Conservation (phyloP, 768 basidiomycete species). For the Tulasnella sp. region DNA sequence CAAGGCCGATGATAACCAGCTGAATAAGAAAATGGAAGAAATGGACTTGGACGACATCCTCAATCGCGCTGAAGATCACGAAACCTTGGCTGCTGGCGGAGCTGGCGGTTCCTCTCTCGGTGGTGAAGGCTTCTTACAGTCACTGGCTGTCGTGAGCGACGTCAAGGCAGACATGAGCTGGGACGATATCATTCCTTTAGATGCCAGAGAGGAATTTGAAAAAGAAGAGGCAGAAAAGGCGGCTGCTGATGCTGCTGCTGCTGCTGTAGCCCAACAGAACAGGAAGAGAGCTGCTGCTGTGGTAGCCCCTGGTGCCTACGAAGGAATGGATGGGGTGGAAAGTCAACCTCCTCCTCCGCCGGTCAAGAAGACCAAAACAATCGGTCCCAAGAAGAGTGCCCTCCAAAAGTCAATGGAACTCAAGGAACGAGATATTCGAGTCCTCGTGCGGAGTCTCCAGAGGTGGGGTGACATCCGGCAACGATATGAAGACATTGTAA, state of each 20-base stretch:
- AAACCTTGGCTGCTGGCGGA: conserved; percentile 70
- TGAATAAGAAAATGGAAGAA: conserved; percentile 92
- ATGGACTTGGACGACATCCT: conserved; percentile 99
- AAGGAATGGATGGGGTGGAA: conserved; percentile 86
- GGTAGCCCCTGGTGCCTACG: conserved; percentile 53
- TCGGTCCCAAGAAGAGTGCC: conserved; percentile 72
- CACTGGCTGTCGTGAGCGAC: conserved; percentile 92
- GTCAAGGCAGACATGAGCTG: conserved; percentile 98
- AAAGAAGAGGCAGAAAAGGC: conserved; percentile 65
- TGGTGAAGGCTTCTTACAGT: conserved; percentile 90
- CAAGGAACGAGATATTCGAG: conserved; percentile 94
- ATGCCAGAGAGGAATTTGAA: conserved; percentile 75
- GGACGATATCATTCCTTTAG: conserved; percentile 97
- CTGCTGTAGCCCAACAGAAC: conserved; percentile 45
- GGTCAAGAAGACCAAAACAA: conserved; percentile 58
- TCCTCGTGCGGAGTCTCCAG: conserved; percentile 85
- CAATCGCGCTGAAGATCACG: conserved; percentile 92
- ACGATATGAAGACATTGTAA: conserved; percentile 86
- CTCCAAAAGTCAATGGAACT: conserved; percentile 92
- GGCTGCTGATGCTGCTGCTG: conserved; percentile 51
- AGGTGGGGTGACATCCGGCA: conserved; percentile 96
- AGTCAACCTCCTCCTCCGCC: conserved; percentile 38
- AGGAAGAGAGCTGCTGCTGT: conserved; percentile 77
- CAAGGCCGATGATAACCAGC: conserved; percentile 88
- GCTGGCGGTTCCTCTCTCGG: conserved; percentile 90